Percentiles rank a stretch among this genome's conserved stretches.
Evolutionary conservation across 257 asterid genomes (phyloP).

Genomic region (Rubia yunnanensis): DNA sequence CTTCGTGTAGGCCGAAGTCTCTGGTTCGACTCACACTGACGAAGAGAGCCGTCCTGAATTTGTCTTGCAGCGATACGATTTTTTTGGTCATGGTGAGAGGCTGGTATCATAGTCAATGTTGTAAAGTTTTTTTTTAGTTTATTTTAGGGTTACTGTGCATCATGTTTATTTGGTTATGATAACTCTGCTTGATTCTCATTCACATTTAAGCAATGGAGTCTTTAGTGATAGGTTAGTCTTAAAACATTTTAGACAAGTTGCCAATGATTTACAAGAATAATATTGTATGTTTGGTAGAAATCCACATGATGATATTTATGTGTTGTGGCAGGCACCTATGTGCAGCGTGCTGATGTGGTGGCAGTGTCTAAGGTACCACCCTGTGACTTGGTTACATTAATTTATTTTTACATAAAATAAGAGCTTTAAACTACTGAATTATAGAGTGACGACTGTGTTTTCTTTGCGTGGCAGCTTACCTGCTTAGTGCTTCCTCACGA

Average conservation of each 20-base stretch:
- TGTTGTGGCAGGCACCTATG: slow-evolving; percentile 55
- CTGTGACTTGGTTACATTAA: background rate
- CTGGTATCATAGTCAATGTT: background rate
- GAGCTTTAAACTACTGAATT: background rate
- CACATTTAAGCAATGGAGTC: background rate
- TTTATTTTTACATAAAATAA: background rate
- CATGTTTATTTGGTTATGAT: background rate
- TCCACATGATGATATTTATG: background rate
- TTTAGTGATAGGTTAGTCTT: background rate
- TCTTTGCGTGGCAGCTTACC: slow-evolving; percentile 57
- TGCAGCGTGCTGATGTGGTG: slow-evolving; percentile 63
- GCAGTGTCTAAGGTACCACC: slow-evolving; percentile 67
- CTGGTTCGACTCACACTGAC: slow-evolving; percentile 53
- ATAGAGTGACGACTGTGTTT: background rate
- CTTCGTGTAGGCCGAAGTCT: slow-evolving; percentile 72
- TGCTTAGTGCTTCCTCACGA: slow-evolving; percentile 74
- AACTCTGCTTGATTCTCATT: background rate
- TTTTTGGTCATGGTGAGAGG: slow-evolving; percentile 82
- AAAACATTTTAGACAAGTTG: background rate
- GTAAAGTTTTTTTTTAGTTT: background rate
- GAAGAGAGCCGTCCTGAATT: slow-evolving; percentile 54
- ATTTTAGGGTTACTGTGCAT: background rate
- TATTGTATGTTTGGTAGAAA: background rate
- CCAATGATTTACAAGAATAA: background rate
- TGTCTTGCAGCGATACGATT: slow-evolving; percentile 60